Base-by-base conservation (phyloP, 164 flowering plant species). In the Buxus sempervirens region DNA sequence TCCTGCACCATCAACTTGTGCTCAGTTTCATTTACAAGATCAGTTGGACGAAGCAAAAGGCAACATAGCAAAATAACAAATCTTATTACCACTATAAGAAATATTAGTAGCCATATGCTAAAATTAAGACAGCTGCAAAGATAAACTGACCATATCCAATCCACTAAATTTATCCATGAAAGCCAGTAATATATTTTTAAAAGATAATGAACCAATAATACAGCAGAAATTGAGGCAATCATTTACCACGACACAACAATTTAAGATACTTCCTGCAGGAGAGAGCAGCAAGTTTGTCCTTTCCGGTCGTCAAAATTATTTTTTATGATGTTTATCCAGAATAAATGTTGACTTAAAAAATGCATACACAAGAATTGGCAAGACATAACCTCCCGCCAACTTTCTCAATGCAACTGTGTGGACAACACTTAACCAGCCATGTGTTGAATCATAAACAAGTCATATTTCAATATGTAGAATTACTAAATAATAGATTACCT, bases 1-100 rank as follows among this genome's bases (percentile, higher is more conserved):
- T 70, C 93, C 96, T 90, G 79, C 68, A 76, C 38, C 60, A 56
- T 58, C 28, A 8, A 70, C 20, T 62, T 71, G 41, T 28, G 66
- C 66, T 68, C 36, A 68, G 58, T 66, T 54, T 48, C 54, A 21
- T 58, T 48, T 19, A 58, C 9, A 4, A 23, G 49, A 42, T 36
- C 58, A 55, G 53, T 58, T 32, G 9, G 15, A 14, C 6, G 42
- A 48, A 56, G 22, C 58, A 63, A 36, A 63, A 8, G 58, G 12
- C n/a, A 25, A 48, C n/a, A 65, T 32, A 66, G 59, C 24, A 60
- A 13, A 26, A 45, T 45, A 19, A 70, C 6, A 36, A 58, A 58
- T 58, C 61, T 58, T 0, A 16, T 3, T n/a, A 58, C 19, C 20
- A 14, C 2, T 9, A 26, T 27, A 26, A 26, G n/a, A 27, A 27